Evolutionary conservation across 2,329 filamentous ascomycete species (phyloP).

Genomic region (Byssoonygena ceratinophila): DNA sequence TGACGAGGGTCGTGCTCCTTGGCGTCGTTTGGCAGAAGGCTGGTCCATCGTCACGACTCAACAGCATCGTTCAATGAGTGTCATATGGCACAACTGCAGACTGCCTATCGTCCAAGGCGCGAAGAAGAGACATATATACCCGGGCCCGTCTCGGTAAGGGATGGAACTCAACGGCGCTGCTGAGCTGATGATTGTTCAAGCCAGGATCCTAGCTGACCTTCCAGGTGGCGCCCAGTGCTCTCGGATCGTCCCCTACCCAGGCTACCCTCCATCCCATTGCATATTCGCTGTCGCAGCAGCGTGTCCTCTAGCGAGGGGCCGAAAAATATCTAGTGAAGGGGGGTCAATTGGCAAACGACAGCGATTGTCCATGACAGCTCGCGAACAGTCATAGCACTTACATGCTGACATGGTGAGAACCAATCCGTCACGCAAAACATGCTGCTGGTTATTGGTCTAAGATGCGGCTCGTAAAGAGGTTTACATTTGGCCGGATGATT

Average conservation of each 20-base stretch:
- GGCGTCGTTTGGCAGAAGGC: conserved; percentile 12
- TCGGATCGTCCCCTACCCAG: neutral
- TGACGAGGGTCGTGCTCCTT: conserved; percentile 8
- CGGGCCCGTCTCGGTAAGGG: neutral
- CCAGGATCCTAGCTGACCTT: conserved; percentile 2
- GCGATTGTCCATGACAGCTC: neutral
- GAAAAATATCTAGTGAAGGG: neutral
- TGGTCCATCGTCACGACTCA: conserved; percentile 5
- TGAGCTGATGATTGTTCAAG: neutral
- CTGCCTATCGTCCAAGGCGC: neutral
- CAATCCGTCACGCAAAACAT: neutral
- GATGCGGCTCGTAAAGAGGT: neutral
- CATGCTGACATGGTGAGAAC: neutral
- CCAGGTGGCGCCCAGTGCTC: neutral
- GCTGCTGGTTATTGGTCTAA: neutral
- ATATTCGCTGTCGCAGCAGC: neutral
- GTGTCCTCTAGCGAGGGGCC: neutral
- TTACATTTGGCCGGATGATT: conserved; percentile 1
- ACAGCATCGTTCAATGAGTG: too few relatives aligned
- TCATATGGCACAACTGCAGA: neutral
- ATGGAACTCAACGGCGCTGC: neutral
- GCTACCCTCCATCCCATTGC: conserved; percentile 2
- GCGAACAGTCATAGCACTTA: neutral
- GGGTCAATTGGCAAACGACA: neutral
- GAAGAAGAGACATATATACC: neutral